A percentile compares a stretch with the other conserved stretches of the same genome.
Evolutionary conservation across 257 asterid species (phyloP).

Genomic region (Eucommia ulmoides): DNA sequence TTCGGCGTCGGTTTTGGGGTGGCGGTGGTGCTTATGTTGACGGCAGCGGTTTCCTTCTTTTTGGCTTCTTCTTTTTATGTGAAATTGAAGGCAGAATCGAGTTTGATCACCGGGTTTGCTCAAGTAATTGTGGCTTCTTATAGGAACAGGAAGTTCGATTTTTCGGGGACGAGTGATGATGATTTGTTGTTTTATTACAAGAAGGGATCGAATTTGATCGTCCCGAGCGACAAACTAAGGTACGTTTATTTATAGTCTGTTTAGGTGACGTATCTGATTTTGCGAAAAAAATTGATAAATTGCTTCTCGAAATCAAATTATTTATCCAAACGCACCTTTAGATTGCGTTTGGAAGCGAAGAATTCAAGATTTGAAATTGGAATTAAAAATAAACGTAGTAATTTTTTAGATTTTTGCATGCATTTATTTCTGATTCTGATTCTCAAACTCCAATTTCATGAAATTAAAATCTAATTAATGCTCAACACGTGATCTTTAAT

Average conservation of each 20-base stretch:
- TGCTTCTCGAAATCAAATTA: neutral
- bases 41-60: constrained; percentile 27
- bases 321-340: neutral
- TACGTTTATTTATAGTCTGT: neutral
- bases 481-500: too few species aligned
- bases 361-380: neutral
- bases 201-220: constrained; percentile 16
- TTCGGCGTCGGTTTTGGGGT: constrained; percentile 68
- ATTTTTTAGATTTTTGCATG: too few species aligned
- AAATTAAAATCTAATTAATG: too few species aligned
- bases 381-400: too few species aligned
- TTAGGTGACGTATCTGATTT: neutral
- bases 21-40: constrained; percentile 32
- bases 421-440: too few species aligned
- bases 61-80: constrained; percentile 37
- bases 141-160: constrained; percentile 26
- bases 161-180: constrained; percentile 7
- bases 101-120: constrained; percentile 28
- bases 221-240: constrained; percentile 54
- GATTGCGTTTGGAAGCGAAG: neutral
- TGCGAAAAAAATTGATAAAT: neutral
- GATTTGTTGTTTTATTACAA: constrained; percentile 22
- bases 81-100: constrained; percentile 22
- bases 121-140: constrained; percentile 54
- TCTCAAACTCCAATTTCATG: too few species aligned